phyloP scores from a whole-genome alignment of 2,329 filamentous ascomycete species.

The Albifimbria verrucaria region DNA sequence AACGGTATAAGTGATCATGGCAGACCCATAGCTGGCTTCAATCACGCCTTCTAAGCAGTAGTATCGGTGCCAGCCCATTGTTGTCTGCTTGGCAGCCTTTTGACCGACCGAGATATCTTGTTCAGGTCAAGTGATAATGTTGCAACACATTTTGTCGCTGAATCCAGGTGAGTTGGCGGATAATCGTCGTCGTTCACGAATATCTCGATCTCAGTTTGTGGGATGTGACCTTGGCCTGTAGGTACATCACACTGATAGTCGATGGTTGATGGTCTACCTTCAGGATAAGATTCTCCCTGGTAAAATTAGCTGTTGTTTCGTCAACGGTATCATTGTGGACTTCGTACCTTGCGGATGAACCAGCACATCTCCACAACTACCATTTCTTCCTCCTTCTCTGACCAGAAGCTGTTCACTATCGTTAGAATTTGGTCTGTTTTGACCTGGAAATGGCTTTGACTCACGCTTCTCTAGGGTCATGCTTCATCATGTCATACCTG shows the following conservation, averaged over 20 bases:
- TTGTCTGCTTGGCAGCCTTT: constrained; percentile 24
- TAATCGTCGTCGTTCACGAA: constrained; percentile 28
- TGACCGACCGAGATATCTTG: constrained; percentile 28
- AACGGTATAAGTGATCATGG: constrained; percentile 33
- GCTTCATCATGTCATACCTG: constrained; percentile 32
- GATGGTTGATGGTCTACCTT: constrained; percentile 30
- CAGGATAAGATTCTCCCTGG: constrained; percentile 33
- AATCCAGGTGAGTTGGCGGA: constrained; percentile 27
- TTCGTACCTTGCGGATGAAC: constrained; percentile 34
- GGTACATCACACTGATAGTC: constrained; percentile 36
- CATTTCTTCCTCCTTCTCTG: constrained; percentile 32
- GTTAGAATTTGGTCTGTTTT: constrained; percentile 11
- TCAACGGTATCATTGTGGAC: not conserved
- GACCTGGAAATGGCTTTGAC: constrained; percentile 7
- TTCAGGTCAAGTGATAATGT: constrained; percentile 31
- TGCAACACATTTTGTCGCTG: constrained; percentile 26
- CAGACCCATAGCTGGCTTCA: constrained; percentile 34
- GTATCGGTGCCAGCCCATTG: constrained; percentile 33
- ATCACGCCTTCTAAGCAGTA: constrained; percentile 33
- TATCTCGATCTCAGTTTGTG: constrained; percentile 35
- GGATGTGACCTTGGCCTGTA: constrained; percentile 27
- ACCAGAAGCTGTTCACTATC: constrained; percentile 28
- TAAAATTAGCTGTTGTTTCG: too few species aligned
- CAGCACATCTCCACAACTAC: constrained; percentile 35
- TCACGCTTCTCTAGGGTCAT: constrained; percentile 32